Base-by-base conservation (phyloP, 164 flowering plant genomes). In the Umbilicus rupestris region DNA sequence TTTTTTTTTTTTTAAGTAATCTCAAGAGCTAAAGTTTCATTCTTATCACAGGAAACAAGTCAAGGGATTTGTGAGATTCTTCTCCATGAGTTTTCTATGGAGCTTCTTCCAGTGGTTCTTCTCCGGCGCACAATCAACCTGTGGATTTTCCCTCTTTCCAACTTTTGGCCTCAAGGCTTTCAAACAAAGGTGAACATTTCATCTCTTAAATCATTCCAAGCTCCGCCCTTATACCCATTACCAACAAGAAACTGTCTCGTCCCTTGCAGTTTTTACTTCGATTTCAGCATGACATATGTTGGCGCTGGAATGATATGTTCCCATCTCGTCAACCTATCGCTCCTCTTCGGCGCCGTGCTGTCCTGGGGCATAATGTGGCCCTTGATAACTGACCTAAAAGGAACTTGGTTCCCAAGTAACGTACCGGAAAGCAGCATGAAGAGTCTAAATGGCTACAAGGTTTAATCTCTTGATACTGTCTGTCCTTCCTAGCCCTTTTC, bases 21-120 rank as follows among this genome's bases (percentile, higher is more conserved):
- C 19, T 52, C 33, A 59, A 11, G 1, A 60, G 31, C 17, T 30
- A 19, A 0, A 35, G 39, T 30, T 30, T 29, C 20, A 5, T 31
- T 62, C n/a, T 28, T 16, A 59, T 52, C 8, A 47, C 83, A 84
- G 84, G 82, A 72, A 82, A 70, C 88, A 84, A 73, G 83, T 83
- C 45, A 71, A 30, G 39, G 85, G 82, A 7, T 80, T 84, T 67
- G 47, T 66, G 66, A 81, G 73, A 47, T 78, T 65, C 75, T 82
- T 81, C 69, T 78, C 84, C 8, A 0, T 74, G 4, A 84, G 87
- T 46, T 82, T 84, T 74, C 14, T 83, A 1, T 83, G 87, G 87
- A 78, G 75, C 30, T 79, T 74, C 72, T 83, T 84, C 44, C 88
- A 80, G 50, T 81, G 86, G 86, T 81, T 86, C 69, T 88, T 69